A percentile compares a stretch with the other conserved stretches of the same genome.
phyloP scores from a whole-genome alignment of 169 alveolate species.

The Cryptosporidium tyzzeri region DNA sequence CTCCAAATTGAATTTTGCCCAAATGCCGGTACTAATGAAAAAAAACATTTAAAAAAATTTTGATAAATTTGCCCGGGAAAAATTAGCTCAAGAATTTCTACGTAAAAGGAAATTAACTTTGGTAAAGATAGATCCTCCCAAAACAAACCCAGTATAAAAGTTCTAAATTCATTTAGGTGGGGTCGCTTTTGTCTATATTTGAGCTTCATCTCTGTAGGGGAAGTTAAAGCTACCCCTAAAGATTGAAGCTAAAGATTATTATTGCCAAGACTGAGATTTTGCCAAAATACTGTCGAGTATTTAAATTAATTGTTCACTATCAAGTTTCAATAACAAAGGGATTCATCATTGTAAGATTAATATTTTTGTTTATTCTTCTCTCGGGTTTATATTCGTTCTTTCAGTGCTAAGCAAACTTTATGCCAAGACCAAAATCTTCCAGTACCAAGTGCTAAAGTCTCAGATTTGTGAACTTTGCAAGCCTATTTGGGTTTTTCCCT shows the following conservation, averaged over 20 bases:
- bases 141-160: neutral
- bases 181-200: neutral
- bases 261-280: neutral
- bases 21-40: slow-evolving; percentile 20
- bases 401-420: neutral
- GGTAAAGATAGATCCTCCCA: slow-evolving; percentile 5
- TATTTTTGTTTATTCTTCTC: neutral
- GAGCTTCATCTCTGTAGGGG: neutral
- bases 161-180: neutral
- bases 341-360: neutral
- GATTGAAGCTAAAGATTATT: neutral
- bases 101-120: neutral
- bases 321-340: neutral
- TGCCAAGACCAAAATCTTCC: neutral
- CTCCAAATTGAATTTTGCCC: slow-evolving; percentile 10
- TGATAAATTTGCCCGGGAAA: slow-evolving; percentile 29
- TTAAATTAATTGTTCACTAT: no score
- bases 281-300: neutral
- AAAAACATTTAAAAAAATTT: neutral
- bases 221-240: neutral
- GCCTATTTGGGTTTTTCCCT: neutral
- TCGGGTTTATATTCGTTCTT: neutral
- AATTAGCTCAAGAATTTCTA: slow-evolving; percentile 1
- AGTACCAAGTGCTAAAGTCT: neutral
- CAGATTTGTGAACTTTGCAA: neutral